These are phyloP conservation scores for Metschnikowia drakensbergensis DNA, from an alignment of 805 yeast species.

Conservation along the genomic window DNA sequence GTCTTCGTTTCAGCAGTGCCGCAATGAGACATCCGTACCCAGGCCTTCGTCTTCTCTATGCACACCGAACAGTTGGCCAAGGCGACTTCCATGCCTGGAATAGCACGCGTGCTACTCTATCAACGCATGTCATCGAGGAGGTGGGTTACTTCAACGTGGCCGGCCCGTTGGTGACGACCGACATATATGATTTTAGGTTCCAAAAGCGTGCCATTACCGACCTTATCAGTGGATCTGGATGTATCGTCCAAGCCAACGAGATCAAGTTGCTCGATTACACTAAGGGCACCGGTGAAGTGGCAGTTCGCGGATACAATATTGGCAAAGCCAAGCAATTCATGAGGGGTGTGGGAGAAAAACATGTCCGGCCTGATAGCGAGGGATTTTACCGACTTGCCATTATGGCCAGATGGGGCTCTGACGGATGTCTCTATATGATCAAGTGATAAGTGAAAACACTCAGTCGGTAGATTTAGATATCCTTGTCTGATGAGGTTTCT, in stretches of 20 bases:
- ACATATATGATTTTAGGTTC: slow-evolving; percentile 59
- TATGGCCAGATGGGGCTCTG: slow-evolving; percentile 60
- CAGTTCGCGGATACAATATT: slow-evolving; percentile 61
- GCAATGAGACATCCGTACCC: slow-evolving; percentile 14
- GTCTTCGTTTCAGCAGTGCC: slow-evolving; percentile 44
- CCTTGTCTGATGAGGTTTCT: not conserved
- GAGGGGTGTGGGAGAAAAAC: slow-evolving; percentile 14
- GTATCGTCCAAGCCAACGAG: slow-evolving; percentile 58
- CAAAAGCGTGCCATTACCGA: slow-evolving; percentile 18
- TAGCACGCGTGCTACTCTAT: slow-evolving; percentile 41
- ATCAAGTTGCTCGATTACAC: slow-evolving; percentile 43
- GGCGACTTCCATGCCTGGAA: slow-evolving; percentile 32
- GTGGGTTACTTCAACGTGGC: slow-evolving; percentile 40
- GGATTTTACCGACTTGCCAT: slow-evolving; percentile 45
- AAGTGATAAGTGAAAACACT: not conserved
- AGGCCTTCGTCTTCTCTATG: slow-evolving; percentile 40
- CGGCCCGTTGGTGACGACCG: slow-evolving; percentile 60
- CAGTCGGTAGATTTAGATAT: not conserved
- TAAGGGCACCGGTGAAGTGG: slow-evolving; percentile 45
- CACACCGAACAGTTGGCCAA: slow-evolving; percentile 26
- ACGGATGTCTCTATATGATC: slow-evolving; percentile 63
- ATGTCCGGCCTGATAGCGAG: slow-evolving; percentile 18
- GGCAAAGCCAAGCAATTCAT: slow-evolving; percentile 42
- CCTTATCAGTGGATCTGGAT: slow-evolving; percentile 45
- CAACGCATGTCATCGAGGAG: slow-evolving; percentile 53